Evolutionary conservation across 2,329 filamentous ascomycete species (phyloP).

Genomic region (Pseudogymnoascus verrucosus): DNA sequence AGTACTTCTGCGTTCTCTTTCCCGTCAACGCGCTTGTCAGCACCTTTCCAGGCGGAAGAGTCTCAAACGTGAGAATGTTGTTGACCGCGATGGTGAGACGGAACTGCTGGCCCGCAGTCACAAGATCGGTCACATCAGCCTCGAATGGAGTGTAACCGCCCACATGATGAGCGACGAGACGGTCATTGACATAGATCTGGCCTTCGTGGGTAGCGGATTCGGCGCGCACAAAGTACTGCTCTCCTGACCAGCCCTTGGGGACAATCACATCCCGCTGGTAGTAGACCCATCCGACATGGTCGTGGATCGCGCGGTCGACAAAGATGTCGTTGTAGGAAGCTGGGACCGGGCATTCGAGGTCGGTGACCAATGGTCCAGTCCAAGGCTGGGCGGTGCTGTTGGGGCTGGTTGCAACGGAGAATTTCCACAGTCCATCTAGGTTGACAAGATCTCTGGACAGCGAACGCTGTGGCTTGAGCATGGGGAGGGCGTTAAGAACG

Average conservation of each 20-base stretch:
- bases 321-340: constrained; percentile 25
- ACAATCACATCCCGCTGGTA: constrained; percentile 25
- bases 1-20: constrained; percentile 21
- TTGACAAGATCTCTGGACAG: constrained; percentile 15
- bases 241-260: constrained; percentile 18
- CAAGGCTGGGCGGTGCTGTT: neutral
- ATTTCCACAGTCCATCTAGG: constrained; percentile 24
- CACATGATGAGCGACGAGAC: constrained; percentile 20
- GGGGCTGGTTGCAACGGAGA: neutral
- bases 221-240: constrained; percentile 21
- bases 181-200: constrained; percentile 24
- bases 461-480: constrained; percentile 20
- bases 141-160: constrained; percentile 27
- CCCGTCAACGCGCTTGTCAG: constrained; percentile 11
- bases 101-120: constrained; percentile 20
- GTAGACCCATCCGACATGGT: constrained; percentile 28
- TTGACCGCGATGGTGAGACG: constrained; percentile 28
- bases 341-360: constrained; percentile 17
- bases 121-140: constrained; percentile 19
- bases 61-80: constrained; percentile 25
- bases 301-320: constrained; percentile 18
- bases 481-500: constrained; percentile 4
- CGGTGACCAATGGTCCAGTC: neutral
- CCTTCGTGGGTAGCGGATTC: constrained; percentile 26
- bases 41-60: neutral